Evolutionary conservation across 169 alveolate species (phyloP).

Genomic region (Toxoplasma gondii): DNA sequence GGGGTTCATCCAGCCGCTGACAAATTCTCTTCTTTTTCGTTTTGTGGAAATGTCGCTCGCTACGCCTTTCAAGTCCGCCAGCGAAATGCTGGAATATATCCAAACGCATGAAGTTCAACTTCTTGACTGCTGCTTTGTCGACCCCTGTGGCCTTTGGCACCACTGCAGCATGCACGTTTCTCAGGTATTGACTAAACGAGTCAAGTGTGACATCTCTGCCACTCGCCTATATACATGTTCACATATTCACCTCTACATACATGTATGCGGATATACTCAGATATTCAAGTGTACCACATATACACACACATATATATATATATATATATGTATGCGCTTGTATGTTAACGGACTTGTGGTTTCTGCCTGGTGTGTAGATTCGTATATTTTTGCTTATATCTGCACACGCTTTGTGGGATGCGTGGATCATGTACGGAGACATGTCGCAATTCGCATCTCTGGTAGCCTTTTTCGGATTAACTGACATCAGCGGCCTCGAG

Average conservation of each 20-base stretch:
- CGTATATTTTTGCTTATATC: not conserved
- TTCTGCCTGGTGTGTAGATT: not conserved
- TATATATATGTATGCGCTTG: not conserved
- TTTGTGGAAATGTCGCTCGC: slow-evolving; percentile 16
- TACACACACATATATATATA: not conserved
- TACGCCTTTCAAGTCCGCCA: slow-evolving; percentile 15
- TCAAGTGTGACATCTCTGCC: not conserved
- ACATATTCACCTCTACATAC: not conserved
- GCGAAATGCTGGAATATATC: slow-evolving; percentile 34
- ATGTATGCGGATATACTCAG: not conserved
- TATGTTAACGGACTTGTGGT: no score
- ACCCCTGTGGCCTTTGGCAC: slow-evolving; percentile 68
- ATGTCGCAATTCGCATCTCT: no score
- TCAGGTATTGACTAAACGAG: slow-evolving; percentile 9
- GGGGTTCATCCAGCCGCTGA: no score
- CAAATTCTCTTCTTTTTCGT: no score
- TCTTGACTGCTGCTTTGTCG: slow-evolving; percentile 57
- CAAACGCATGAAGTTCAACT: not conserved
- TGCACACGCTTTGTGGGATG: no score
- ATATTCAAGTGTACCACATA: not conserved
- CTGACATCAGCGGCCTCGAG: no score
- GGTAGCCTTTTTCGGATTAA: no score
- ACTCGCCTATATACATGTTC: not conserved
- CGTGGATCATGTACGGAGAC: no score
- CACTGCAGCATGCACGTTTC: slow-evolving; percentile 62